These are phyloP conservation scores for Fistulifera pelliculosa DNA, from an alignment of 108 stramenopile species.

Conservation along the genomic window DNA sequence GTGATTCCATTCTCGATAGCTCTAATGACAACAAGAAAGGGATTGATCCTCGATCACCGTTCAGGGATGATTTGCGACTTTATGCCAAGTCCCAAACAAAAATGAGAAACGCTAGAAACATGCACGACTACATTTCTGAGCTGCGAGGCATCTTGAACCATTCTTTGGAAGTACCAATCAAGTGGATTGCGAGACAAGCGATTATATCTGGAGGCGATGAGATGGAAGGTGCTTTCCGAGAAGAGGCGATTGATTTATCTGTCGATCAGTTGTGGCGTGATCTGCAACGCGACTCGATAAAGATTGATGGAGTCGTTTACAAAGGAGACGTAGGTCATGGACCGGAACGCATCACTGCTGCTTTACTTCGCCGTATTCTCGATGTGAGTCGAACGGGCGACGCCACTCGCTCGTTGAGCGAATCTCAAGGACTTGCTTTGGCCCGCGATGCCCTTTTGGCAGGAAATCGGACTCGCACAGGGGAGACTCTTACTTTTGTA, in stretches of 20 bases:
- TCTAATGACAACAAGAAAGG: too few species aligned
- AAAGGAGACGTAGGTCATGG: conserved; percentile 63
- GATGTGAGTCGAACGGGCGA: conserved; percentile 17
- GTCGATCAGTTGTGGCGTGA: conserved; percentile 77
- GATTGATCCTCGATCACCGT: conserved; percentile 37
- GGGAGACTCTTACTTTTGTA: conserved; percentile 79
- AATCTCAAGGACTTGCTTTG: conserved; percentile 63
- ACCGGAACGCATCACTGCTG: conserved; percentile 64
- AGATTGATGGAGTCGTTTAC: conserved; percentile 57
- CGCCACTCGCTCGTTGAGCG: conserved; percentile 30
- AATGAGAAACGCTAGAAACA: conserved; percentile 35
- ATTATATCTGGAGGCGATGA: conserved; percentile 10
- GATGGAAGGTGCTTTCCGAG: conserved; percentile 37
- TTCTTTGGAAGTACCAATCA: conserved; percentile 54
- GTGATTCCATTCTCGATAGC: conserved; percentile 35
- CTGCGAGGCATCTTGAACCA: conserved; percentile 20
- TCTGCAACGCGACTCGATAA: conserved; percentile 59
- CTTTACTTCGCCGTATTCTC: conserved; percentile 50
- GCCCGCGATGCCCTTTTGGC: conserved; percentile 70
- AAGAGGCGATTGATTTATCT: conserved; percentile 29
- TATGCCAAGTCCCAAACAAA: conserved; percentile 44
- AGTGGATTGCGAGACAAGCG: conserved; percentile 73
- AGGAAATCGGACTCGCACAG: conserved; percentile 66
- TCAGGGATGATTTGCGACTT: conserved; percentile 36
- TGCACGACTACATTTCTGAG: conserved; percentile 42